A percentile compares a stretch with the other conserved stretches of the same genome.
phyloP scores from a whole-genome alignment of 768 basidiomycete genomes.

The Trametes cingulata region DNA sequence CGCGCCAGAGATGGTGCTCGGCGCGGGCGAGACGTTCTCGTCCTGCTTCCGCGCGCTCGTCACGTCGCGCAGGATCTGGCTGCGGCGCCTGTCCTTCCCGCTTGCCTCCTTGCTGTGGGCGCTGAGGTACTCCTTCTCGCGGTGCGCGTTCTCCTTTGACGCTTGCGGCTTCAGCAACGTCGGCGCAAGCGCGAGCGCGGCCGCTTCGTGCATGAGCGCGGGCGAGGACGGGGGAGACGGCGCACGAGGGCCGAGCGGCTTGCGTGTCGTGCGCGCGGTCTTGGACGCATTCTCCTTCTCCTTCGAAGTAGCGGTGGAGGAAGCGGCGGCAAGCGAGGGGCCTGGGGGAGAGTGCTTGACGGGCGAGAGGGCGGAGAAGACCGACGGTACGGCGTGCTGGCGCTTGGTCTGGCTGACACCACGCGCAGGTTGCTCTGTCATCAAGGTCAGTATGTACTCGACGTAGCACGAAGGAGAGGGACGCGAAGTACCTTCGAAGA shows the following conservation, averaged over 20 bases:
- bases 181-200: neutral
- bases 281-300: slow-evolving; percentile 19
- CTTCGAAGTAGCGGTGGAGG: slow-evolving; percentile 7
- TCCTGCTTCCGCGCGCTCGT: slow-evolving; percentile 14
- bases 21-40: slow-evolving; percentile 11
- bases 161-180: slow-evolving; percentile 4
- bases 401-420: slow-evolving; percentile 14
- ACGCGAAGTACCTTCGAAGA: slow-evolving; percentile 26
- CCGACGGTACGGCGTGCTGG: slow-evolving; percentile 13
- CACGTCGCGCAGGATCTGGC: slow-evolving; percentile 22
- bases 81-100: slow-evolving; percentile 20
- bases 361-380: slow-evolving; percentile 27
- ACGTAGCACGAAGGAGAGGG: neutral
- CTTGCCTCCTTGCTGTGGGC: slow-evolving; percentile 14
- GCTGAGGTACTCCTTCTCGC: slow-evolving; percentile 33
- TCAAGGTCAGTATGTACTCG: neutral
- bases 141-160: slow-evolving; percentile 18
- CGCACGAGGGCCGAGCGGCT: slow-evolving; percentile 30
- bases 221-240: slow-evolving; percentile 28
- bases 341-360: slow-evolving; percentile 24
- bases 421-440: neutral
- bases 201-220: neutral
- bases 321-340: neutral
- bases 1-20: neutral
- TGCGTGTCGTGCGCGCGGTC: slow-evolving; percentile 21